phyloP scores from a whole-genome alignment of 176 grass and related monocot genomes.

The Ananas comosus region DNA sequence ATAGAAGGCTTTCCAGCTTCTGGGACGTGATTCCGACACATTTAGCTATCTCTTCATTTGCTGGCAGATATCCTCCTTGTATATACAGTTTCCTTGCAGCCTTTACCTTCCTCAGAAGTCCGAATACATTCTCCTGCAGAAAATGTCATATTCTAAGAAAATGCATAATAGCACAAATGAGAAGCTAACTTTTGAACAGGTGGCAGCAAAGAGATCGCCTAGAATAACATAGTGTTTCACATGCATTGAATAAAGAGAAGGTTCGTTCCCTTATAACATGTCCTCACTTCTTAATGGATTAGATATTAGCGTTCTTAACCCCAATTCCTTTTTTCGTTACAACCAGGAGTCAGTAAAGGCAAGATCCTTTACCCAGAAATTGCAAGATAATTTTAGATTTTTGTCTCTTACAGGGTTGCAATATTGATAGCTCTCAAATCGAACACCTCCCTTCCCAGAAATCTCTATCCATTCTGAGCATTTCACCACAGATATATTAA shows the following conservation, averaged over 20 bases:
- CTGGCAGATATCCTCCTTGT: constrained; percentile 57
- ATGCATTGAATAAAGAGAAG: too few species aligned
- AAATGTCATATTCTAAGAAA: not conserved
- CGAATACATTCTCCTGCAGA: constrained; percentile 62
- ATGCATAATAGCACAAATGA: not conserved
- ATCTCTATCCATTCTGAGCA: not conserved
- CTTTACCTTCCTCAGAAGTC: constrained; percentile 49
- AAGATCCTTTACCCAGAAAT: too few species aligned
- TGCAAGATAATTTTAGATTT: too few species aligned
- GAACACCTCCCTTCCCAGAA: not conserved
- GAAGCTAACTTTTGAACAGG: not conserved
- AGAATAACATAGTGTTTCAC: not conserved
- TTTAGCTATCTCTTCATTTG: constrained; percentile 50
- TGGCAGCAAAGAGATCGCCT: not conserved
- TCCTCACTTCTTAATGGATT: too few species aligned
- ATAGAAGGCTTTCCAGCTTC: constrained; percentile 54
- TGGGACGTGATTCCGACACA: constrained; percentile 51
- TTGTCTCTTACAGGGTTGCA: not conserved
- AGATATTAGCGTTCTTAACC: too few species aligned
- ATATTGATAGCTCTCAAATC: not conserved
- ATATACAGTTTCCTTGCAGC: constrained; percentile 53
- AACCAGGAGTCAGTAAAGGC: too few species aligned
- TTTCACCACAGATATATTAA: not conserved
- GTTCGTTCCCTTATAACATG: too few species aligned
- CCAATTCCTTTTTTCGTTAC: too few species aligned